These are phyloP conservation scores for Ogataea angusta DNA, from an alignment of 805 yeast species.

Conservation along the genomic window DNA sequence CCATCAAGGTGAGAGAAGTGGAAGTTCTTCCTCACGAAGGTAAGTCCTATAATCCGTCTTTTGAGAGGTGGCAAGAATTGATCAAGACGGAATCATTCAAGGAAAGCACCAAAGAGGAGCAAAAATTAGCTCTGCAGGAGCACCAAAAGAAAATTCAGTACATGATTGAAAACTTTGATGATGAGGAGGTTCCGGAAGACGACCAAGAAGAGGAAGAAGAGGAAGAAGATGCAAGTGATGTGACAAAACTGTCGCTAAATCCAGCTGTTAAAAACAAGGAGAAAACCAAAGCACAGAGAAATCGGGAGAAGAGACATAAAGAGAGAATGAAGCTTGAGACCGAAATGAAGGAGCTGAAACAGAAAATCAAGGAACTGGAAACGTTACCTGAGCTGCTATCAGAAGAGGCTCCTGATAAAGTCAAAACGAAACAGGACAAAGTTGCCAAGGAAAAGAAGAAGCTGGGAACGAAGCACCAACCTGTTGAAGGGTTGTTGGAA, in stretches of 20 bases:
- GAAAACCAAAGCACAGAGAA: constrained; percentile 77
- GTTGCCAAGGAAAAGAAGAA: constrained; percentile 33
- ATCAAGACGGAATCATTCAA: constrained; percentile 61
- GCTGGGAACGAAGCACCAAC: constrained; percentile 42
- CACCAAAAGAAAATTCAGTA: constrained; percentile 61
- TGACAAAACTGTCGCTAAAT: constrained; percentile 60
- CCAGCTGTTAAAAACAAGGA: constrained; percentile 63
- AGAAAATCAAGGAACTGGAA: constrained; percentile 57
- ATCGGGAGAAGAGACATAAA: constrained; percentile 60
- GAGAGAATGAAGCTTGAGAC: constrained; percentile 53
- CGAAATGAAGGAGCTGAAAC: constrained; percentile 55
- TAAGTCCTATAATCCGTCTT: constrained; percentile 87
- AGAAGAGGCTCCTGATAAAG: constrained; percentile 4
- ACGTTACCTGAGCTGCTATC: constrained; percentile 43
- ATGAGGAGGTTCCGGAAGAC: constrained; percentile 49
- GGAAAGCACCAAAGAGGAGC: constrained; percentile 66
- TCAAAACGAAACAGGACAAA: constrained; percentile 15
- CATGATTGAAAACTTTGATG: constrained; percentile 60
- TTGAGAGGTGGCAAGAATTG: constrained; percentile 75
- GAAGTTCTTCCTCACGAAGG: constrained; percentile 73
- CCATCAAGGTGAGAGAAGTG: constrained; percentile 51
- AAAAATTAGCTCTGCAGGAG: constrained; percentile 57
- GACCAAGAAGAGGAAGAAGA: constrained; percentile 39
- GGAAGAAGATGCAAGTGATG: constrained; percentile 31
- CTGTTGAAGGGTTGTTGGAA: constrained; percentile 49